phyloP scores from a whole-genome alignment of 352 stramenopile species.

The Pythium chondricola region DNA sequence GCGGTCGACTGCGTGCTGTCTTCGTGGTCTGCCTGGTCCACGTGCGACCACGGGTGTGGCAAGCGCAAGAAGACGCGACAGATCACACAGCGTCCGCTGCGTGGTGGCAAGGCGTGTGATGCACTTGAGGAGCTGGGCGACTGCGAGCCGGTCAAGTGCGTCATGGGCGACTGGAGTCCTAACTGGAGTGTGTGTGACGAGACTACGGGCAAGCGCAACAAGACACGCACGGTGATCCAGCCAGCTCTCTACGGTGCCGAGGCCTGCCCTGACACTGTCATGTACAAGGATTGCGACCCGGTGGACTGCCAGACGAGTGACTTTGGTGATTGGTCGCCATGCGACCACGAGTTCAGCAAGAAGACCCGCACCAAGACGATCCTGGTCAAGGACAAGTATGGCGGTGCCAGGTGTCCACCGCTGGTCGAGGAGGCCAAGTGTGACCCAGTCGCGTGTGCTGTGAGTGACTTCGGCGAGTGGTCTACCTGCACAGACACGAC shows the following conservation, averaged over 20 bases:
- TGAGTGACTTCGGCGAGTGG: constrained; percentile 44
- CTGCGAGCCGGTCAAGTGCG: constrained; percentile 11
- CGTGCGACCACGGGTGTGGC: constrained; percentile 40
- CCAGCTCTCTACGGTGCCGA: constrained; percentile 31
- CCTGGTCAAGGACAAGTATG: constrained; percentile 39
- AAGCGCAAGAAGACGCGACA: constrained; percentile 23
- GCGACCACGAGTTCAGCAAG: constrained; percentile 12
- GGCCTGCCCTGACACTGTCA: constrained; percentile 22
- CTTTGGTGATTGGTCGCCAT: constrained; percentile 36
- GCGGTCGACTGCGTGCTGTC: constrained; percentile 43
- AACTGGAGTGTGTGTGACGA: constrained; percentile 18
- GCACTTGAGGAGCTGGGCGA: constrained; percentile 10
- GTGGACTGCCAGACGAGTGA: constrained; percentile 42
- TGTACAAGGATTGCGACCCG: constrained; percentile 37
- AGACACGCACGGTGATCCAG: constrained; percentile 38
- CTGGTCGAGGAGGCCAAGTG: constrained; percentile 33
- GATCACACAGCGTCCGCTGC: constrained; percentile 11
- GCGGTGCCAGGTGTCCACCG: constrained; percentile 33
- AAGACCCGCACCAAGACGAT: constrained; percentile 36
- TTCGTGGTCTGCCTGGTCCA: constrained; percentile 32
- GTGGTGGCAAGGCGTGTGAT: constrained; percentile 1
- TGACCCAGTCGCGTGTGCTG: constrained; percentile 35
- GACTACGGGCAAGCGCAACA: constrained; percentile 14
- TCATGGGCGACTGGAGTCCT: constrained; percentile 8
- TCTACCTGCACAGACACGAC: constrained; percentile 38